Conservation (phyloP, 78 protist genomes). For the Guillardia theta region DNA sequence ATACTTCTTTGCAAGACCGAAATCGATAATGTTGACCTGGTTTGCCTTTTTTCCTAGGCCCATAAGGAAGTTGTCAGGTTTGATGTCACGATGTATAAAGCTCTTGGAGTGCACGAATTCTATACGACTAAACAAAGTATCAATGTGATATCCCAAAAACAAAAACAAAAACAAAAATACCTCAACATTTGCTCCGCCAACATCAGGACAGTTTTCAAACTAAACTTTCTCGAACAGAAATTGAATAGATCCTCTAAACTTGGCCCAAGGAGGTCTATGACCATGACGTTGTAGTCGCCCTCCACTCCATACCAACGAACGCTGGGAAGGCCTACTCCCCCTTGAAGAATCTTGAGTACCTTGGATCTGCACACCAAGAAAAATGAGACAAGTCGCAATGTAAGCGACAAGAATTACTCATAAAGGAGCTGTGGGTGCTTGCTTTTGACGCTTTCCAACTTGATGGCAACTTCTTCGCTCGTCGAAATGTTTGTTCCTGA, state of each 20-base stretch:
- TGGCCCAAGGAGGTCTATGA: slow-evolving; percentile 97
- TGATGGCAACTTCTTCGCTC: slow-evolving; percentile 86
- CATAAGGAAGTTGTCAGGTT: slow-evolving; percentile 95
- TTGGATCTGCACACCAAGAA: slow-evolving; percentile 59
- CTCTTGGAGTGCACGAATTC: slow-evolving; percentile 78
- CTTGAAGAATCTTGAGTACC: slow-evolving; percentile 81
- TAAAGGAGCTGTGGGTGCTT: slow-evolving; percentile 95
- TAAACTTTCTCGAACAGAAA: slow-evolving; percentile 80
- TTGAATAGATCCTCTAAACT: slow-evolving; percentile 95
- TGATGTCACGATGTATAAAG: slow-evolving; percentile 93
- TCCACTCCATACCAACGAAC: slow-evolving; percentile 96
- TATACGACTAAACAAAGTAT: slow-evolving; percentile 24
- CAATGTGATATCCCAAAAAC: neutral
- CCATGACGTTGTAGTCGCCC: slow-evolving; percentile 85
- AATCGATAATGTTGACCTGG: slow-evolving; percentile 88
- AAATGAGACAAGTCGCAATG: neutral
- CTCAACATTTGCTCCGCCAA: slow-evolving; percentile 93
- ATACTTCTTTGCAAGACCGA: slow-evolving; percentile 96
- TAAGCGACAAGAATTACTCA: slow-evolving; percentile 58
- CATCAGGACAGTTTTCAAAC: slow-evolving; percentile 87
- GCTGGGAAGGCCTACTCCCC: slow-evolving; percentile 81
- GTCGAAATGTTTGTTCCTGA: slow-evolving; percentile 64
- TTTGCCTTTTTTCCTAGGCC: slow-evolving; percentile 81
- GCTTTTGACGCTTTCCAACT: slow-evolving; percentile 71
- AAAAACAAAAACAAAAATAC: neutral